Evolutionary conservation across 306 rosid genomes (phyloP).

Genomic region (Parietaria judaica): DNA sequence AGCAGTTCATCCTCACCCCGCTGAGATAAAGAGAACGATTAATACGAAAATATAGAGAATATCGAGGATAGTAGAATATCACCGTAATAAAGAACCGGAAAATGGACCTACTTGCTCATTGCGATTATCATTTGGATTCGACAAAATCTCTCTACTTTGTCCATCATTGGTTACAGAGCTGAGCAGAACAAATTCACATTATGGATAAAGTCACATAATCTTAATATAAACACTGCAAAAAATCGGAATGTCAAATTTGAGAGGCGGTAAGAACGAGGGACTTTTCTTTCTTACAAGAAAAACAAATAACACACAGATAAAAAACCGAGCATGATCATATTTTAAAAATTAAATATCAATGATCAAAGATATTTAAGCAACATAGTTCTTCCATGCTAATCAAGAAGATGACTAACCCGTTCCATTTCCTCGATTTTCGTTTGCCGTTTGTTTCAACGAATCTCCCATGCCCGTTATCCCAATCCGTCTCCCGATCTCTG

Average conservation of each 20-base stretch:
- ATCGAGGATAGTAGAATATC: not conserved
- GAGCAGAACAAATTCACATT: constrained; percentile 17
- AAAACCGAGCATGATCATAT: too few species aligned
- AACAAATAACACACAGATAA: not conserved
- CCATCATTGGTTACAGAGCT: constrained; percentile 35
- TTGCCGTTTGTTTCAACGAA: constrained; percentile 35
- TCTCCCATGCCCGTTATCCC: constrained; percentile 30
- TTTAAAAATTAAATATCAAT: not conserved
- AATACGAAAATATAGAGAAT: not conserved
- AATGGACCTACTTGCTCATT: constrained; percentile 38
- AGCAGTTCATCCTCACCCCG: constrained; percentile 57
- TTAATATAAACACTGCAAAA: not conserved
- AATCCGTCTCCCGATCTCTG: constrained; percentile 37
- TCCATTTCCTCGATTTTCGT: constrained; percentile 40
- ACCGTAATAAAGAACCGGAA: constrained; percentile 22
- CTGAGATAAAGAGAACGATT: constrained; percentile 11
- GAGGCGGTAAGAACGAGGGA: not conserved
- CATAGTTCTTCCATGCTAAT: not conserved
- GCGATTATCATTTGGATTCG: constrained; percentile 37
- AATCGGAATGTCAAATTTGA: too few species aligned
- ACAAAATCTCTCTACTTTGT: constrained; percentile 39
- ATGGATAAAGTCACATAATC: not conserved
- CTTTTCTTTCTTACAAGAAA: not conserved
- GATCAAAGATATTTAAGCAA: too few species aligned
- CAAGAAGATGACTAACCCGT: constrained; percentile 37